Evolutionary conservation across 805 yeast species (phyloP).

Genomic region (Teunomyces barrocoloradensis): DNA sequence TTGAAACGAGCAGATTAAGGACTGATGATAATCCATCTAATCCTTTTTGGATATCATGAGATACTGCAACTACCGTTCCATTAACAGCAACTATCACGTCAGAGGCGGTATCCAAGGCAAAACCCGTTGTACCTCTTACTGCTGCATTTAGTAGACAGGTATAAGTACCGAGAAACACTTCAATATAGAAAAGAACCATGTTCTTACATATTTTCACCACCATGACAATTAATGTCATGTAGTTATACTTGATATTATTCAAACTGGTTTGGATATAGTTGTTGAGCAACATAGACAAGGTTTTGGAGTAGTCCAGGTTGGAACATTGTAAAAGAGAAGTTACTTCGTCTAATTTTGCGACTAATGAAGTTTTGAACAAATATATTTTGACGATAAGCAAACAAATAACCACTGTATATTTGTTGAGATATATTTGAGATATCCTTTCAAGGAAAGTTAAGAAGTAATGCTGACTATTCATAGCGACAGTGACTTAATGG

Average conservation of each 20-base stretch:
- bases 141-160: slow-evolving; percentile 77
- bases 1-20: slow-evolving; percentile 53
- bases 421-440: slow-evolving; percentile 67
- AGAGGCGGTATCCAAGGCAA: slow-evolving; percentile 73
- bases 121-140: slow-evolving; percentile 66
- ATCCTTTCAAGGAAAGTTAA: slow-evolving; percentile 51
- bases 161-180: slow-evolving; percentile 80
- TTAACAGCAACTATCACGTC: slow-evolving; percentile 58
- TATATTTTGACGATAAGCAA: slow-evolving; percentile 59
- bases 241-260: slow-evolving; percentile 46
- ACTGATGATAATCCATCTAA: slow-evolving; percentile 56
- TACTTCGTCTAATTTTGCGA: slow-evolving; percentile 36
- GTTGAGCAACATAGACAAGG: slow-evolving; percentile 55
- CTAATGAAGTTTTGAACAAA: slow-evolving; percentile 52
- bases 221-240: slow-evolving; percentile 42
- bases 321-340: slow-evolving; percentile 39
- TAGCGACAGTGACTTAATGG: background rate
- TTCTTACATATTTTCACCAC: slow-evolving; percentile 57
- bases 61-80: slow-evolving; percentile 50
- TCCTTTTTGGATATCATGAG: slow-evolving; percentile 64
- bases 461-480: slow-evolving; percentile 21
- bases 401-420: slow-evolving; percentile 54
- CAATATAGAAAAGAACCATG: slow-evolving; percentile 61
- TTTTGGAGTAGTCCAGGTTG: slow-evolving; percentile 53
- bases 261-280: slow-evolving; percentile 46